Evolutionary conservation across 2,329 filamentous ascomycete genomes (phyloP).

Genomic region (Hortaea werneckii): DNA sequence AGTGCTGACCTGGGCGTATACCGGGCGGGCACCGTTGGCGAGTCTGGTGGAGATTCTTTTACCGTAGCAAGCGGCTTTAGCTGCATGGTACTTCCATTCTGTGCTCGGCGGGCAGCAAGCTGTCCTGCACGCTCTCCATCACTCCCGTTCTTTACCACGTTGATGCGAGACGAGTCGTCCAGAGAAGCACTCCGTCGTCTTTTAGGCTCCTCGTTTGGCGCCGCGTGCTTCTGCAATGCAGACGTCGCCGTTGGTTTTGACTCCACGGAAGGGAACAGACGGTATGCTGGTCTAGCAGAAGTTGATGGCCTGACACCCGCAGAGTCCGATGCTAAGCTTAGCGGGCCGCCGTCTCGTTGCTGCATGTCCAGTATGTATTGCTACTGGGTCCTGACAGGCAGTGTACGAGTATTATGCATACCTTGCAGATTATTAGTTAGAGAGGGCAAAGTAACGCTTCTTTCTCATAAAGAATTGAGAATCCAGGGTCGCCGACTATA

Average conservation of each 20-base stretch:
- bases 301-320: background rate
- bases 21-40: slow-evolving; percentile 5
- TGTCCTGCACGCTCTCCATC: background rate
- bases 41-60: slow-evolving; percentile 6
- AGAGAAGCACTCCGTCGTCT: slow-evolving; percentile 16
- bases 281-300: slow-evolving; percentile 10
- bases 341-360: background rate
- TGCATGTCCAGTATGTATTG: background rate
- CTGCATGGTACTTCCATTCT: slow-evolving; percentile 3
- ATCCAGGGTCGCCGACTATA: slow-evolving; percentile 1
- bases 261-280: slow-evolving; percentile 20
- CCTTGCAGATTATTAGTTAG: too few relatives aligned
- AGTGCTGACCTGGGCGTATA: slow-evolving; percentile 1
- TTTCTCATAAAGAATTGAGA: too few relatives aligned
- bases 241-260: slow-evolving; percentile 17
- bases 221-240: slow-evolving; percentile 9
- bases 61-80: slow-evolving; percentile 8
- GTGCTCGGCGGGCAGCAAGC: background rate
- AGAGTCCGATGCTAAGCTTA: background rate
- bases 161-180: slow-evolving; percentile 8
- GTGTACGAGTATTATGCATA: too few relatives aligned
- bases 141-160: background rate
- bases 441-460: too few relatives aligned
- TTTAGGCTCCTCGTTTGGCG: slow-evolving; percentile 7
- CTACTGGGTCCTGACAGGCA: too few relatives aligned